Percentiles rank a stretch among this genome's conserved stretches.
Conservation (phyloP, 768 basidiomycete species). For the Tremella fuciformis region DNA sequence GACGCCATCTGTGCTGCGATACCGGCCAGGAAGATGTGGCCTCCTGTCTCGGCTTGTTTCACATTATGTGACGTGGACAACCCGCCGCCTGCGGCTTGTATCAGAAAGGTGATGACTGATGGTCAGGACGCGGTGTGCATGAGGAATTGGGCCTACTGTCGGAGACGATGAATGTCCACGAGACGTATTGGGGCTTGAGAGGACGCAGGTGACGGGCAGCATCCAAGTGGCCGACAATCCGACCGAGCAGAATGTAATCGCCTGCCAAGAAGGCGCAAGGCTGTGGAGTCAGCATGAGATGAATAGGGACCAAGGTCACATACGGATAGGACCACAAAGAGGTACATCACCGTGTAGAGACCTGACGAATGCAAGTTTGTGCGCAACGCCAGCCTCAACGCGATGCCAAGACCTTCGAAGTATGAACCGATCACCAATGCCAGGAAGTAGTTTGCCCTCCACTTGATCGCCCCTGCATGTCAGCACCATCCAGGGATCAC, state of each 20-base stretch:
- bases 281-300: no score
- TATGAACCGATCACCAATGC: conserved; percentile 49
- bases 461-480: conserved; percentile 21
- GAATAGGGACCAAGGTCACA: conserved; percentile 20
- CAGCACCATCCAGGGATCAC: not conserved
- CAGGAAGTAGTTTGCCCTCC: conserved; percentile 43
- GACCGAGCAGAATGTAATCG: conserved; percentile 50
- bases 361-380: conserved; percentile 43
- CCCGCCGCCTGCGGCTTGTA: conserved; percentile 51
- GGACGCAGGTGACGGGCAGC: conserved; percentile 40
- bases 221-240: conserved; percentile 40
- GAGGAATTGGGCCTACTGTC: conserved; percentile 40
- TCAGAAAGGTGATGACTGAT: conserved; percentile 47
- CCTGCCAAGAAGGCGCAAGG: conserved; percentile 51
- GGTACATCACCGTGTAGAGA: conserved; percentile 47
- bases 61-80: conserved; percentile 38
- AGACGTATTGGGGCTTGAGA: conserved; percentile 37
- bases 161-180: conserved; percentile 47
- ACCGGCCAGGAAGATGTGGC: conserved; percentile 51
- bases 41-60: conserved; percentile 36
- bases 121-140: not conserved
- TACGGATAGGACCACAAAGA: conserved; percentile 48
- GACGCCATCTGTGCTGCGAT: conserved; percentile 48
- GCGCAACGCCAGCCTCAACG: conserved; percentile 41
- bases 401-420: conserved; percentile 47